Base-by-base conservation (phyloP, 225 moss, liverwort and hornwort species). In the Physcomitrellopsis africana region DNA sequence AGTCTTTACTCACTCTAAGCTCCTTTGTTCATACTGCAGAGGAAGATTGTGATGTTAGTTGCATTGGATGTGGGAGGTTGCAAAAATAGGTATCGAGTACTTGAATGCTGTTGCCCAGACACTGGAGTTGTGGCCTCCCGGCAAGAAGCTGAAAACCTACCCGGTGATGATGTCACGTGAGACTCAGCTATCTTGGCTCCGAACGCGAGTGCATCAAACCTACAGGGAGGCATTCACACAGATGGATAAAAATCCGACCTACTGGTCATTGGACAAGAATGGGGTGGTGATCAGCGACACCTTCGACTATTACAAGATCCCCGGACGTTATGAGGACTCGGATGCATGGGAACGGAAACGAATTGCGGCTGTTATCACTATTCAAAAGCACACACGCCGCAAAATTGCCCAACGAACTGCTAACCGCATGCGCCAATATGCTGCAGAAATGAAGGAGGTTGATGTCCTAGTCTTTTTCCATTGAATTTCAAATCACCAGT, bases 271-370 rank as follows among this genome's bases (percentile, higher is more conserved):
- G 11, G 88, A 88, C 73, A 85, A 80, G 66, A 88, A 85, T 56
- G 92, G 92, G n/a, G 83, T 84, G 24, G 79, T 92, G 61, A 79
- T 92, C 8, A 90, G 86, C 11, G 83, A 67, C 24, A 18, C 61
- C n/a, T 90, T 84, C 6, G 97, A 93, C 69, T 83, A 86, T 15
- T 89, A 81, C 63, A 88, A 86, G 62, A 72, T 89, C 32, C 87
- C 91, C 10, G 89, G 97, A 15, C 87, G 85, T 13, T 99, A 99
- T 57, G 89, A 94, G 61, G 92, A 87, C 57, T 89, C 97, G 0
- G 87, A 92, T 3, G 90, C 90, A 11, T 93, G 97, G 97, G 68
- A 83, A 64, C 64, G 69, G 9, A 91, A 93, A 72, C 87, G 91
- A 22, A 23, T 82, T 48, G 81, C 81, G n/a, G 97, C 97, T 24